These are phyloP conservation scores for Cadophora gregata DNA, from an alignment of 2,329 filamentous ascomycete species.

Conservation along the genomic window DNA sequence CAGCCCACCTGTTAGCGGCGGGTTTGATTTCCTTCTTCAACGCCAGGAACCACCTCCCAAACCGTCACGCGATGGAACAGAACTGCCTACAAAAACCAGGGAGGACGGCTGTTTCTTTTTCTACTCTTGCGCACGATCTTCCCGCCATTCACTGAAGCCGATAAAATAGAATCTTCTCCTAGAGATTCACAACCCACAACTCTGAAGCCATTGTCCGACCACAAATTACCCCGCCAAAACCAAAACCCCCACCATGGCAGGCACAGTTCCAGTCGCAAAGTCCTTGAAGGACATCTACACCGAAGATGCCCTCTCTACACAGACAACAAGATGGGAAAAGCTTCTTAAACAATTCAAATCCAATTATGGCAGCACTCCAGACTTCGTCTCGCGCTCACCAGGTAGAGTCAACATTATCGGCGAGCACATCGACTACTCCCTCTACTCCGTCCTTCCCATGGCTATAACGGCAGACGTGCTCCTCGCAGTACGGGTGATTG, in stretches of 20 bases:
- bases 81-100: not conserved
- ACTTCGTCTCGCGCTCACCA: conserved; percentile 88
- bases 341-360: conserved; percentile 74
- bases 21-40: not conserved
- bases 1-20: conserved; percentile 7
- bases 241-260: conserved; percentile 52
- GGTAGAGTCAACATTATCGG: conserved; percentile 98
- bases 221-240: conserved; percentile 6
- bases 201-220: no score
- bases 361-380: conserved; percentile 71
- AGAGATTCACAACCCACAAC: no score
- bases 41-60: conserved; percentile 3
- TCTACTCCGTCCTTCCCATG: conserved; percentile 96
- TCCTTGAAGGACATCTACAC: conserved; percentile 86
- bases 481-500: conserved; percentile 72
- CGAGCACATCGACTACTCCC: conserved; percentile 98
- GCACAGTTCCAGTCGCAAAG: conserved; percentile 73
- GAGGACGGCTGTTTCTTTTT: not conserved
- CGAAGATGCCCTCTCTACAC: conserved; percentile 68
- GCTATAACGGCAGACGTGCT: conserved; percentile 91
- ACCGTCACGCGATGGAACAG: not conserved
- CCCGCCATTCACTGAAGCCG: not conserved
- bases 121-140: not conserved
- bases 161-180: not conserved
- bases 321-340: conserved; percentile 76